A percentile compares a stretch with the other conserved stretches of the same genome.
Conservation (phyloP, 495 filamentous ascomycete species). For the Echria macrotheca region DNA sequence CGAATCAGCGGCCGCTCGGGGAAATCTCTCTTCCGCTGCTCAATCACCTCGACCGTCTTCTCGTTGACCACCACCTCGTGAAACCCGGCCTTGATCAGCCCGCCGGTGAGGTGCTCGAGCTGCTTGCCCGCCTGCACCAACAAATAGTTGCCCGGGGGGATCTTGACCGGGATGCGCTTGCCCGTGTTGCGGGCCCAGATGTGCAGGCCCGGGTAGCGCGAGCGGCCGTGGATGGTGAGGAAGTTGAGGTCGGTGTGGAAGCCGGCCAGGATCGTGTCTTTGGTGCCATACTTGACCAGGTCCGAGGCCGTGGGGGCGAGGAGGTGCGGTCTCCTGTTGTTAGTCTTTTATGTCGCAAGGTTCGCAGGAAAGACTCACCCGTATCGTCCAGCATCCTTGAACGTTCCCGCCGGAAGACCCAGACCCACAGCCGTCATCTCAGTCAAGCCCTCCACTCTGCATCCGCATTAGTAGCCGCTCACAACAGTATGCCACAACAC, state of each 20-base stretch:
- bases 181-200: constrained; percentile 52
- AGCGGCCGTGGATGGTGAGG: constrained; percentile 51
- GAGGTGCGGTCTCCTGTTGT: constrained; percentile 39
- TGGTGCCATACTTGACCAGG: constrained; percentile 39
- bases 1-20: constrained; percentile 41
- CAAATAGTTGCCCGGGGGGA: constrained; percentile 42
- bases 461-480: not conserved
- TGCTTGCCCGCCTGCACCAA: constrained; percentile 51
- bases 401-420: constrained; percentile 38
- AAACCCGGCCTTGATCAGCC: constrained; percentile 48
- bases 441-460: constrained; percentile 41
- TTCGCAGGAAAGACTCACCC: constrained; percentile 30
- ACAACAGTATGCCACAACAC: constrained; percentile 7
- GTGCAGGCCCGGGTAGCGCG: constrained; percentile 48
- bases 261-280: constrained; percentile 47
- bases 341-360: not conserved
- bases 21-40: constrained; percentile 24
- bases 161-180: constrained; percentile 42
- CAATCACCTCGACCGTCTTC: constrained; percentile 33
- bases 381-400: constrained; percentile 43
- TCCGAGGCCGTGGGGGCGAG: constrained; percentile 48
- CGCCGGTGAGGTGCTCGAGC: constrained; percentile 47
- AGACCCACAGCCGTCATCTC: constrained; percentile 47
- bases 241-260: constrained; percentile 53
- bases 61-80: constrained; percentile 51